Evolutionary conservation across 176 grass and related monocot genomes (phyloP), one percentile per base, ranked within the genome.

Genomic region (Zizania latifolia): DNA sequence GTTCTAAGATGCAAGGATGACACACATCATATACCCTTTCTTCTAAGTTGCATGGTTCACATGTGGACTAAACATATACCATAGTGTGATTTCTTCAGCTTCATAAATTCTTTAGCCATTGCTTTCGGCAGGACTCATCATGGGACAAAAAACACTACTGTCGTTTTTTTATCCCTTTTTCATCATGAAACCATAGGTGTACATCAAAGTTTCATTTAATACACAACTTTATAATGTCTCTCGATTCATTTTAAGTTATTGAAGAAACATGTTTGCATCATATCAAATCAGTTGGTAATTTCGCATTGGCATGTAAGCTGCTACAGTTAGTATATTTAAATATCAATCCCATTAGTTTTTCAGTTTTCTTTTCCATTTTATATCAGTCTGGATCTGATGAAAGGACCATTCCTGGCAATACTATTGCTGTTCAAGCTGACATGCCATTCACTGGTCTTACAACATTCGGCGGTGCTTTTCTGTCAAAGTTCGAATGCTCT

Each of bases 401-500:
- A 80, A 90, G 95, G 62, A 94, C 80, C 58, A 77, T 99, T 82
- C 91, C 95, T 72, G 91, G 91, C 32, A 98, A 98, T 76, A 98
- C 95, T 53, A 84, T 98, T 84, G 95, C 91, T 60, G 95, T 98
- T 72, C 91, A 94, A 90, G 86, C 91, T 0, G 89, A 98, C 29
- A 94, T 98, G 89, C 91, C 95, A 72, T 98, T 79, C 78, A 88
- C 54, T 73, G 95, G 95, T 48, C 86, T 94, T 31, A 90, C 91
- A 17, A 87, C 87, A 78, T 98, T 94, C 63, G 95, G 91, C 16
- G 82, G 79, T n/a, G 84, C 95, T 27, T 98, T 98, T 79, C 43
- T 98, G 53, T 98, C 95, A 2, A 98, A 98, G 75, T 98, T 94
- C 44, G 89, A 98, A 60, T 98, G 95, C 79, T 98, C 95, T 72